A percentile compares a stretch with the other conserved stretches of the same genome.
Evolutionary conservation across 2,329 filamentous ascomycete genomes (phyloP).

Genomic region (Metarhizium sp.): DNA sequence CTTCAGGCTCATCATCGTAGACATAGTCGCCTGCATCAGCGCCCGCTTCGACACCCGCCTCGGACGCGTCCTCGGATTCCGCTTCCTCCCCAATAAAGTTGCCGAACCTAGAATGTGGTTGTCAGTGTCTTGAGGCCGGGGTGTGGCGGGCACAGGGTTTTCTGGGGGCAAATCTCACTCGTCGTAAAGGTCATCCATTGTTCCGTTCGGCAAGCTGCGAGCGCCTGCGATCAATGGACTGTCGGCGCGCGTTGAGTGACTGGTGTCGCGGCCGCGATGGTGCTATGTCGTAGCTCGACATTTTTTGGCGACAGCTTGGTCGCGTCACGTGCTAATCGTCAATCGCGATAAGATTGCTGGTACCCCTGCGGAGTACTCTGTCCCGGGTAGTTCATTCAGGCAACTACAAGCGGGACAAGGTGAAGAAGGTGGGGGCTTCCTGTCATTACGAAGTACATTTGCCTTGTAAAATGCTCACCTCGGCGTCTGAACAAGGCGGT

Average conservation of each 20-base stretch:
- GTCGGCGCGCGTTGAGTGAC: conserved; percentile 8
- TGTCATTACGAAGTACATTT: too few relatives aligned
- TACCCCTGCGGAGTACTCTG: too few relatives aligned
- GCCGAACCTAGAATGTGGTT: conserved; percentile 59
- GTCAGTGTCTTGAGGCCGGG: neutral
- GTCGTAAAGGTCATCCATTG: conserved; percentile 95
- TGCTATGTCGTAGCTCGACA: neutral
- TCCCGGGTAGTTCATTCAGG: too few relatives aligned
- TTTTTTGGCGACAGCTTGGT: conserved; percentile 11
- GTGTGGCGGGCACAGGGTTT: neutral
- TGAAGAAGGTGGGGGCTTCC: too few relatives aligned
- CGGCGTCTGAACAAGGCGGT: neutral
- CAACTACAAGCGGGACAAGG: too few relatives aligned
- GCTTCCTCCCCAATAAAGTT: conserved; percentile 95
- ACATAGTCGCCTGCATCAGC: conserved; percentile 67
- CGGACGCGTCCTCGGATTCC: conserved; percentile 77
- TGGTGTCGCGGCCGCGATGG: neutral
- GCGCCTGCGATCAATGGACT: conserved; percentile 12
- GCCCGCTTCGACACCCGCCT: conserved; percentile 63
- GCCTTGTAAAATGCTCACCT: too few relatives aligned
- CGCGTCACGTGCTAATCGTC: conserved; percentile 8
- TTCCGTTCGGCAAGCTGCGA: conserved; percentile 12
- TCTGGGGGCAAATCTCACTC: conserved; percentile 47
- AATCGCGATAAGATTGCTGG: too few relatives aligned
- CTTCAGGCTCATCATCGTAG: conserved; percentile 68